Conservation (phyloP, 2,329 filamentous ascomycete species). For the Akanthomyces dipterigenus region DNA sequence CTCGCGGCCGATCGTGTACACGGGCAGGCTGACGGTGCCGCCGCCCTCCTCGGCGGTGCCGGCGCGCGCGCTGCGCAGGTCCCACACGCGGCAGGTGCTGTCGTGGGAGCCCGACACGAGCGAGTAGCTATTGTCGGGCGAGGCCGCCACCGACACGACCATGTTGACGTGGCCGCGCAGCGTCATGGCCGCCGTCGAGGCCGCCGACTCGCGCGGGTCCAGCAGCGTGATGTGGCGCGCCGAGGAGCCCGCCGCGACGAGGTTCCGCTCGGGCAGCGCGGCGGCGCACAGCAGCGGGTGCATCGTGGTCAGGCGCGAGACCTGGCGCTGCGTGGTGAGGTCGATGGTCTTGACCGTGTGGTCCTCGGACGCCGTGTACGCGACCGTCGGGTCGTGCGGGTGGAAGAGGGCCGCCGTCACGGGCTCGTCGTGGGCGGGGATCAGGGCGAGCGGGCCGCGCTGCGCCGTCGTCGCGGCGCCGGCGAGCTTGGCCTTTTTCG, state of each 20-base stretch:
- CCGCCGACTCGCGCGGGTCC: slow-evolving; percentile 73
- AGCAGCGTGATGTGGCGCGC: slow-evolving; percentile 87
- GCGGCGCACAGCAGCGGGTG: slow-evolving; percentile 76
- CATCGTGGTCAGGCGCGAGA: slow-evolving; percentile 76
- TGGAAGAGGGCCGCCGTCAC: slow-evolving; percentile 82
- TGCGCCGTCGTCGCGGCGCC: slow-evolving; percentile 47
- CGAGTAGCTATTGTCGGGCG: slow-evolving; percentile 66
- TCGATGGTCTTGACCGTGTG: slow-evolving; percentile 89
- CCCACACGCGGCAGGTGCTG: slow-evolving; percentile 90
- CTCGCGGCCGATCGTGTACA: slow-evolving; percentile 72
- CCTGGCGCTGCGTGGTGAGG: slow-evolving; percentile 69
- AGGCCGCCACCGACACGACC: slow-evolving; percentile 43
- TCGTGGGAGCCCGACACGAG: slow-evolving; percentile 87
- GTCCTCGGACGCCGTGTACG: slow-evolving; percentile 87
- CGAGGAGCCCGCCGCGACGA: slow-evolving; percentile 68
- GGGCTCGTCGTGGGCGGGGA: slow-evolving; percentile 64
- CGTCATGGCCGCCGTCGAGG: slow-evolving; percentile 74
- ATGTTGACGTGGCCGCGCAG: slow-evolving; percentile 81
- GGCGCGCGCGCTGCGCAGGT: slow-evolving; percentile 65
- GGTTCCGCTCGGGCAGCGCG: slow-evolving; percentile 59
- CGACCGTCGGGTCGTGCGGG: slow-evolving; percentile 75
- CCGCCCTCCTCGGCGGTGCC: slow-evolving; percentile 52
- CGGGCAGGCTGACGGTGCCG: slow-evolving; percentile 61
- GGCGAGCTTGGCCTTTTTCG: slow-evolving; percentile 70
- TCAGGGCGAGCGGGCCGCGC: slow-evolving; percentile 69